Conservation (phyloP, 352 stramenopile genomes). For the Pilasporangium apinafurcum region DNA sequence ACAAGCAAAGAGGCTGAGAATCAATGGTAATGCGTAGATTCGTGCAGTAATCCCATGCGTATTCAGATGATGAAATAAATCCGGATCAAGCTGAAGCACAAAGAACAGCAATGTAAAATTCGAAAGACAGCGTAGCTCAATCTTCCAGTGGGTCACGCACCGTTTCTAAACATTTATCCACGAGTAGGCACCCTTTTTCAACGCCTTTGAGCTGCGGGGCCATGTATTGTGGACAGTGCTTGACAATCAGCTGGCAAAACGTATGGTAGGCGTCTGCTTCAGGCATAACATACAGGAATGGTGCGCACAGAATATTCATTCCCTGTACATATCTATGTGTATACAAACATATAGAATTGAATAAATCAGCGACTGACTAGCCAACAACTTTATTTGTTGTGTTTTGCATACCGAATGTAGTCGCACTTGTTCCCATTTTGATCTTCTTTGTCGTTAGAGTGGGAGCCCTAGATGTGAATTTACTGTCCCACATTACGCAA, state of each 20-base stretch:
- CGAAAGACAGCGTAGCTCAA: background rate
- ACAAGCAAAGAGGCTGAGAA: constrained; percentile 88
- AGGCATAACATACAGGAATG: constrained; percentile 90
- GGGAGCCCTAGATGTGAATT: constrained; percentile 12
- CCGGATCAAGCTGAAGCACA: constrained; percentile 43
- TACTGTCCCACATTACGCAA: too few species aligned
- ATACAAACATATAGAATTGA: background rate
- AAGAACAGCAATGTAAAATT: background rate
- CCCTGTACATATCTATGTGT: constrained; percentile 88
- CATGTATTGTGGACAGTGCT: constrained; percentile 89
- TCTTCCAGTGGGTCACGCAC: constrained; percentile 16
- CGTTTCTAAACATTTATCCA: constrained; percentile 77
- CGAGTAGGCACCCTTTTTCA: constrained; percentile 70
- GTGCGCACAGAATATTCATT: constrained; percentile 89
- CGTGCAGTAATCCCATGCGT: constrained; percentile 65
- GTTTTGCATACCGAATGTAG: constrained; percentile 25
- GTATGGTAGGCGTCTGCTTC: constrained; percentile 88
- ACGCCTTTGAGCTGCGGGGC: constrained; percentile 82
- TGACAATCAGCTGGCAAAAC: constrained; percentile 84
- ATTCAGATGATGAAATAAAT: constrained; percentile 77
- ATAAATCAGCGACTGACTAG: background rate
- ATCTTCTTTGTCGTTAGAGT: constrained; percentile 10
- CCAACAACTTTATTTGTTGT: too few species aligned
- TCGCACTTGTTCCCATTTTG: constrained; percentile 18
- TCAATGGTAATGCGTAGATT: constrained; percentile 86